Evolutionary conservation across 2,329 filamentous ascomycete species (phyloP).

Genomic region (Epichloe hybrida): DNA sequence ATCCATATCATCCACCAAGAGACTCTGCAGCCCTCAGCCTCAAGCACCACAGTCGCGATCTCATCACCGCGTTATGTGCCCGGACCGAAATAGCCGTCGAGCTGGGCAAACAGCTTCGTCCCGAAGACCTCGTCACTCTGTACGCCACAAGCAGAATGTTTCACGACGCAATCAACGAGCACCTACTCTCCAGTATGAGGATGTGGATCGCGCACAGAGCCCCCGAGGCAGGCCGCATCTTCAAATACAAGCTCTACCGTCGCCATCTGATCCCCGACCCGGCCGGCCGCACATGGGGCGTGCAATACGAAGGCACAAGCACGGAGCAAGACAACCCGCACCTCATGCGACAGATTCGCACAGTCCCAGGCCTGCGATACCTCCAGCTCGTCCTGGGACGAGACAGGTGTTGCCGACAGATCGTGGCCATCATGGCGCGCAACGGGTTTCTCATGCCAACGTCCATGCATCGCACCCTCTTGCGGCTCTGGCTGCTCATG

Average conservation of each 20-base stretch:
- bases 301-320: slow-evolving; percentile 7
- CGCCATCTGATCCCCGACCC: slow-evolving; percentile 48
- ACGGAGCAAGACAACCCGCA: slow-evolving; percentile 3
- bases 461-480: slow-evolving; percentile 32
- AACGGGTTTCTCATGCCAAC: slow-evolving; percentile 43
- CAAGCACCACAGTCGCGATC: slow-evolving; percentile 21
- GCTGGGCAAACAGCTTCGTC: slow-evolving; percentile 38
- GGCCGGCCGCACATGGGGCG: slow-evolving; percentile 26
- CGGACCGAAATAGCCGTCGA: slow-evolving; percentile 39
- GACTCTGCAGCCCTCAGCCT: slow-evolving; percentile 4
- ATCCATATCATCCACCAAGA: slow-evolving; percentile 15
- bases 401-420: slow-evolving; percentile 43
- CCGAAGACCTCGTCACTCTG: slow-evolving; percentile 46
- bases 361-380: slow-evolving; percentile 52
- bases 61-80: slow-evolving; percentile 29
- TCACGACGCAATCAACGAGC: slow-evolving; percentile 43
- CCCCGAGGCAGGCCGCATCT: slow-evolving; percentile 39
- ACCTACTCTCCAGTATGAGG: slow-evolving; percentile 45
- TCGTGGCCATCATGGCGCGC: slow-evolving; percentile 45
- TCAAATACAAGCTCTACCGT: slow-evolving; percentile 47
- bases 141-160: slow-evolving; percentile 52
- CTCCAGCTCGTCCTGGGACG: slow-evolving; percentile 51
- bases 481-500: slow-evolving; percentile 62
- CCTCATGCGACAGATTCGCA: slow-evolving; percentile 23
- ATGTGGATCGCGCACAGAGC: slow-evolving; percentile 39